A percentile compares a stretch with the other conserved stretches of the same genome.
These are phyloP conservation scores for Botrytis byssoidea DNA, from an alignment of 2,329 filamentous ascomycete species.

Conservation along the genomic window DNA sequence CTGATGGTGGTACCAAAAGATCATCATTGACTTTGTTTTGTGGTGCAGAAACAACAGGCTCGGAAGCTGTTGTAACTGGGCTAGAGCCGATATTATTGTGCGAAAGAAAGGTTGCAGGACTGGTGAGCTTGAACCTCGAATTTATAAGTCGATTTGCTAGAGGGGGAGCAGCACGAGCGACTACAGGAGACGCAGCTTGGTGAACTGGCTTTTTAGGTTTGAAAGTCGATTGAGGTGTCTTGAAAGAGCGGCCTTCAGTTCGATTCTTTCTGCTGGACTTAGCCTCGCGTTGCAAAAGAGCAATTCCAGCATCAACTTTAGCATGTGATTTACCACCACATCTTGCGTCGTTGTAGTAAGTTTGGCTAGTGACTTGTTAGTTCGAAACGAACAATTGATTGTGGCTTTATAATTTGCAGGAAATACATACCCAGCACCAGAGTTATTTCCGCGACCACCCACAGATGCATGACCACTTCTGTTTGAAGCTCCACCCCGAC, in stretches of 20 bases:
- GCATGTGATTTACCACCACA: neutral
- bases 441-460: neutral
- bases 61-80: neutral
- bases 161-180: neutral
- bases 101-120: conserved; percentile 3
- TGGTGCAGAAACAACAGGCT: neutral
- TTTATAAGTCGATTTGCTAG: neutral
- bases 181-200: neutral
- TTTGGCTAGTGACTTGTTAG: conserved; percentile 2
- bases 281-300: conserved; percentile 10
- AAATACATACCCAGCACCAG: conserved; percentile 1
- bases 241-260: conserved; percentile 4
- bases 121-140: conserved; percentile 10
- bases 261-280: neutral
- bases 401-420: neutral
- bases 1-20: neutral
- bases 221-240: neutral
- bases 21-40: neutral
- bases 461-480: conserved; percentile 12
- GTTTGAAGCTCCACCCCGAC: conserved; percentile 10
- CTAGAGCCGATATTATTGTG: neutral
- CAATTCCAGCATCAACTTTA: conserved; percentile 15
- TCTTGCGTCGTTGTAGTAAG: conserved; percentile 12
- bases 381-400: neutral
- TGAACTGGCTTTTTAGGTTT: neutral